phyloP scores from a whole-genome alignment of 2,329 filamentous ascomycete genomes.

The Clarireedia sp. region DNA sequence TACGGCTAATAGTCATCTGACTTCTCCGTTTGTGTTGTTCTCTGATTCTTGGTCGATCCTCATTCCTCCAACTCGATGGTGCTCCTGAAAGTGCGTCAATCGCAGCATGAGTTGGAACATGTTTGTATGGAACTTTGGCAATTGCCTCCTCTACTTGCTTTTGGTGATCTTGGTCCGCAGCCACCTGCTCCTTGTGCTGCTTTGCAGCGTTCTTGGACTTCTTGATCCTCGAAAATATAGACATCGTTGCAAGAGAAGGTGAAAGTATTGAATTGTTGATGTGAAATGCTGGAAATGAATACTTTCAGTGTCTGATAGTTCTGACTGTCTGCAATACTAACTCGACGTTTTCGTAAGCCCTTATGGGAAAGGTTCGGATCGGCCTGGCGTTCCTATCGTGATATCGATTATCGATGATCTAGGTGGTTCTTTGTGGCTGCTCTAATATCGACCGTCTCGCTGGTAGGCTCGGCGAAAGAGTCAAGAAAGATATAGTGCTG shows the following conservation, averaged over 20 bases:
- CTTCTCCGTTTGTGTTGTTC: slow-evolving; percentile 26
- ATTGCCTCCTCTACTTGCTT: slow-evolving; percentile 14
- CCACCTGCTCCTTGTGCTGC: slow-evolving; percentile 42
- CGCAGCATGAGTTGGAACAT: slow-evolving; percentile 55
- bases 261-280: background rate
- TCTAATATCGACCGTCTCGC: too few relatives aligned
- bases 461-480: too few relatives aligned
- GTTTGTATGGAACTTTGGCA: slow-evolving; percentile 43
- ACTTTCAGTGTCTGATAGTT: background rate
- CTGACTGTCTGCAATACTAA: too few relatives aligned
- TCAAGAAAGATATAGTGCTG: too few relatives aligned
- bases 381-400: too few relatives aligned
- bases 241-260: slow-evolving; percentile 35
- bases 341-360: too few relatives aligned
- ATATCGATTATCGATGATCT: too few relatives aligned
- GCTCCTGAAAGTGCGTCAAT: slow-evolving; percentile 48
- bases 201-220: slow-evolving; percentile 47
- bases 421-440: too few relatives aligned
- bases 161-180: slow-evolving; percentile 37
- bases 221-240: slow-evolving; percentile 48
- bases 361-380: too few relatives aligned
- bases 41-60: slow-evolving; percentile 28
- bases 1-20: slow-evolving; percentile 23
- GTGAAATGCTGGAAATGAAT: background rate
- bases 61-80: slow-evolving; percentile 42